Percentiles rank a stretch among this genome's conserved stretches.
Evolutionary conservation across 331 rosid species (phyloP).

Genomic region (Cydonia oblonga): DNA sequence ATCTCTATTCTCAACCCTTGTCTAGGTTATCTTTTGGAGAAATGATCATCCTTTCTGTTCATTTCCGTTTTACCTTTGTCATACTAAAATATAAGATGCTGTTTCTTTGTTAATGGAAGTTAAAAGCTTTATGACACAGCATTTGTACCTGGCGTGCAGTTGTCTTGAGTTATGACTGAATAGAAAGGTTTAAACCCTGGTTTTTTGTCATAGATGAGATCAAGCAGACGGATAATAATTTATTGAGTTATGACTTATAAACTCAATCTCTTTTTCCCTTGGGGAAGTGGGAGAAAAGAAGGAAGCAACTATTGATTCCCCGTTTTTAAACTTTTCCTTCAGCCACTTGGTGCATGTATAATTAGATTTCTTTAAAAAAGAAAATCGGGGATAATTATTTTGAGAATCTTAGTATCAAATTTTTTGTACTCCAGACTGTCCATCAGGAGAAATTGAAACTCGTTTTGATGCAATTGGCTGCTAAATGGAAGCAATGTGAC

Average conservation of each 20-base stretch:
- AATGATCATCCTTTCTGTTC: neutral
- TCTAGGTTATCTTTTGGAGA: neutral
- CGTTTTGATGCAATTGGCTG: too few relatives aligned
- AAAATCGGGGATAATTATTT: neutral
- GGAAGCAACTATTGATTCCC: neutral
- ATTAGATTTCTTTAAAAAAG: neutral
- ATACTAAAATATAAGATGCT: neutral
- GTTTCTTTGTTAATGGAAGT: neutral
- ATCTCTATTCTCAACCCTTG: slow-evolving; percentile 1
- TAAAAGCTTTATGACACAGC: neutral
- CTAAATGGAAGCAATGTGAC: neutral
- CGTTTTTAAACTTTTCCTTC: neutral
- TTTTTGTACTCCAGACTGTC: neutral
- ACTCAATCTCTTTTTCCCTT: neutral
- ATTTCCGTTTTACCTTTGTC: neutral
- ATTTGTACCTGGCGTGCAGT: neutral
- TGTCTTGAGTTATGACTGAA: neutral
- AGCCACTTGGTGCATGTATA: neutral
- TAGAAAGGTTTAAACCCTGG: neutral
- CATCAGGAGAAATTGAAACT: neutral
- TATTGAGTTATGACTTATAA: neutral
- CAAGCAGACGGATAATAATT: neutral
- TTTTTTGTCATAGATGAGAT: neutral
- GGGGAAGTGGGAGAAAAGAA: neutral
- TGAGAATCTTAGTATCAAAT: neutral